Evolutionary conservation across 2,329 filamentous ascomycete species (phyloP), one percentile per base, ranked within the genome.

Genomic region (Fusarium sp.): DNA sequence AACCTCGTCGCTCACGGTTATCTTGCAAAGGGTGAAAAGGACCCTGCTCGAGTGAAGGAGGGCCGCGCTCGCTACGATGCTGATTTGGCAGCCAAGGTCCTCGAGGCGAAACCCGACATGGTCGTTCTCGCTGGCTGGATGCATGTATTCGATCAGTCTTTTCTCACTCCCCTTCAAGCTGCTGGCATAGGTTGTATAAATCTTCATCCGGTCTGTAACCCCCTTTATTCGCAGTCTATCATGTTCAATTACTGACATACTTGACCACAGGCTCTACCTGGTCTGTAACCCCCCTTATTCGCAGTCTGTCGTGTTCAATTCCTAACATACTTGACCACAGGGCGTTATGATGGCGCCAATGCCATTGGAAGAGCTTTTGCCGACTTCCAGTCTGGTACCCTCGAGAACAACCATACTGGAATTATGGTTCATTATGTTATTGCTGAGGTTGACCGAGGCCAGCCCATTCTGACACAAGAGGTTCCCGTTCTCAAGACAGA

Each of bases 341-440:
- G 50, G 19, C 52, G 7, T 49, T 51, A 8, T 76, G 92, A 94
- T 70, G 94, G 94, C 6, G 88, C 89, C 39, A 82, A 87, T 69
- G 94, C 94, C 17, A 97, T 97, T 72, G 88, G 92, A 73, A 85
- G 93, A 24, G 93, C 94, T 5, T 94, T 89, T 80, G 85, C 88
- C 46, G 93, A 93, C 59, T 94, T 92, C 76, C 80, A 89, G 76
- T 82, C 80, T 3, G 86, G 87, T 14, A 87, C 85, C 65, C 86
- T 93, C 4, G 87, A 90, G 71, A 85, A 92, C 70, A 86, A 86
- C 69, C 86, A 85, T 69, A 97, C 94, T 0, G 94, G 94, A 1
- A 90, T 97, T 57, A 97, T 97, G 94, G 89, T 94, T 14, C 94
- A 97, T 80, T 91, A 94, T 80, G 93, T 97, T 44, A 90, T 92